Conservation (phyloP, 2,329 filamentous ascomycete genomes). For the Colletotrichum lindemuthianum region DNA sequence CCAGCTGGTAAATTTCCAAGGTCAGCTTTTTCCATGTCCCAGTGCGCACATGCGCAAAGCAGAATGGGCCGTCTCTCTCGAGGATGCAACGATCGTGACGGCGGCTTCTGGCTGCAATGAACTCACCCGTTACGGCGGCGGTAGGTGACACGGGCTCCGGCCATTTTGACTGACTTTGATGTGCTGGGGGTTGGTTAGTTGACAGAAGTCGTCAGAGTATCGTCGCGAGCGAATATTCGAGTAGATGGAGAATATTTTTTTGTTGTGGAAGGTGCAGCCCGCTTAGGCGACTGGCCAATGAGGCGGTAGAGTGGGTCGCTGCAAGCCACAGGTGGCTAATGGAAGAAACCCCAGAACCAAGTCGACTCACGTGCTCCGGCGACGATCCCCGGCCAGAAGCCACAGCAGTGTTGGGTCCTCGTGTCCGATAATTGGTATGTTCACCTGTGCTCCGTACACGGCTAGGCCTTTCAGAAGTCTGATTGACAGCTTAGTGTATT, state of each 20-base stretch:
- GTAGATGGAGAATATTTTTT: conserved; percentile 11
- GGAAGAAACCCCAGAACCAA: conserved; percentile 12
- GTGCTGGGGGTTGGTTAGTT: conserved; percentile 46
- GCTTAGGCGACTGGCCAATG: conserved; percentile 49
- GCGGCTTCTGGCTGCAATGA: neutral
- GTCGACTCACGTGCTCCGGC: conserved; percentile 24
- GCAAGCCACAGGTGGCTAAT: conserved; percentile 23
- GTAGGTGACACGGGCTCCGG: conserved; percentile 71
- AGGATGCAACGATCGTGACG: neutral
- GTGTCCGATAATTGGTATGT: too few species aligned
- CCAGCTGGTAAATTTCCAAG: conserved; percentile 70
- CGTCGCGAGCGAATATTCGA: conserved; percentile 2
- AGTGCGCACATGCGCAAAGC: neutral
- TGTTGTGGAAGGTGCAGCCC: conserved; percentile 39
- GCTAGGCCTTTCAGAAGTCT: too few species aligned
- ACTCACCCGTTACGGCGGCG: conserved; percentile 85
- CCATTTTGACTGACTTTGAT: conserved; percentile 61
- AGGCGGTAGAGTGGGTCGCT: conserved; percentile 25
- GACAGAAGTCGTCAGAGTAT: conserved; percentile 34
- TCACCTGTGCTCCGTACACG: too few species aligned
- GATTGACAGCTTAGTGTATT: too few species aligned
- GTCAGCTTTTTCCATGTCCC: conserved; percentile 37
- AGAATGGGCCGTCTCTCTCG: conserved; percentile 7
- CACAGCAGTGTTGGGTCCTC: neutral
- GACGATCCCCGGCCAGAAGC: neutral